These are phyloP conservation scores for Berberis vulgaris DNA, from an alignment of 164 flowering plant genomes.

Conservation along the genomic window DNA sequence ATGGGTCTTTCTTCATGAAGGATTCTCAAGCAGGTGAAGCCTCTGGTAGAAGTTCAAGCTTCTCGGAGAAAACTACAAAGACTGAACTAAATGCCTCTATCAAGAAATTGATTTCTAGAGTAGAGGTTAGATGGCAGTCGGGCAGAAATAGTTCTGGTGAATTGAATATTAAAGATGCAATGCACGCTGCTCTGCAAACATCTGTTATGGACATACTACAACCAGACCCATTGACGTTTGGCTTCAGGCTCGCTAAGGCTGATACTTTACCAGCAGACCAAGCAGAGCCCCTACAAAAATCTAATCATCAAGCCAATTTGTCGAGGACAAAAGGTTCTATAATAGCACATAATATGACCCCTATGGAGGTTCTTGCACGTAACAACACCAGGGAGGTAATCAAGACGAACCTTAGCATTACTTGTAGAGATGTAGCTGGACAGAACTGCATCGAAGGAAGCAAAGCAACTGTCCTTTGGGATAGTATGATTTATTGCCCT, in stretches of 20 bases:
- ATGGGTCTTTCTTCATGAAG: slow-evolving; percentile 63
- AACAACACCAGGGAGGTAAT: slow-evolving; percentile 84
- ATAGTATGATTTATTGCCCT: slow-evolving; percentile 40
- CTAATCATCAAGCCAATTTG: slow-evolving; percentile 10
- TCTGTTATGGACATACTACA: slow-evolving; percentile 89
- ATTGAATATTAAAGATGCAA: slow-evolving; percentile 80
- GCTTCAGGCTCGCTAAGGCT: slow-evolving; percentile 61
- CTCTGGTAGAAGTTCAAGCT: slow-evolving; percentile 30
- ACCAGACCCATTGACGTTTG: slow-evolving; percentile 94
- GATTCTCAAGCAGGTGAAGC: slow-evolving; percentile 40
- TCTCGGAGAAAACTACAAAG: slow-evolving; percentile 64
- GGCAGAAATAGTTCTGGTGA: slow-evolving; percentile 94
- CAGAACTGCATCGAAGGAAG: slow-evolving; percentile 78
- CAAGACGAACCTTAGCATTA: slow-evolving; percentile 63
- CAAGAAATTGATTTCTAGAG: slow-evolving; percentile 75
- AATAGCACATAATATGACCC: slow-evolving; percentile 75
- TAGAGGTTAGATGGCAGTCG: slow-evolving; percentile 91
- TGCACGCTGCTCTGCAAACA: slow-evolving; percentile 84
- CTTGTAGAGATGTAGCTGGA: slow-evolving; percentile 97
- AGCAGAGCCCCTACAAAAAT: slow-evolving; percentile 15
- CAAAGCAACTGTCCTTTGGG: slow-evolving; percentile 84
- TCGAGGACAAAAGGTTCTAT: slow-evolving; percentile 36
- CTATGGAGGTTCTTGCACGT: slow-evolving; percentile 90
- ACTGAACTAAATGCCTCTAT: slow-evolving; percentile 88
- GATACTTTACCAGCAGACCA: slow-evolving; percentile 7